Evolutionary conservation across 345 rosid species (phyloP), one percentile per base, ranked within the genome.

Genomic region (Euphorbia pulcherrima): DNA sequence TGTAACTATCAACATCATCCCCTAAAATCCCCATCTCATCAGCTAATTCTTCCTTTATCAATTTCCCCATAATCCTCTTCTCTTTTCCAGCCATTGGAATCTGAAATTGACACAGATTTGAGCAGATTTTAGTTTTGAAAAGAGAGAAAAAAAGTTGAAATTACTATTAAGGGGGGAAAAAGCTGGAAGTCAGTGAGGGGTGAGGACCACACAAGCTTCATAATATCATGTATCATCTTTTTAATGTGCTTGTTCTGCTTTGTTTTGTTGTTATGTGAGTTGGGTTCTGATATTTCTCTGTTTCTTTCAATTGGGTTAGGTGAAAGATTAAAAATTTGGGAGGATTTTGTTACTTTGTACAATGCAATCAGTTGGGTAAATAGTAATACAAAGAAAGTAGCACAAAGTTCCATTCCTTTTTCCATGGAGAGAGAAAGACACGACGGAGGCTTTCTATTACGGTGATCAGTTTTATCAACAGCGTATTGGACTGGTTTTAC

Each of bases 121-220:
- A 17, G 13, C 21, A n/a, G 29, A 18, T 4, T 14, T 35, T 62
- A 47, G 37, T 21, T 53, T 0, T 33, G n/a, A 37, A 54, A 50
- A 29, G 44, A 3, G 7, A 10, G 2, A 69, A 8, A 24, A 69
- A 8, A 24, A 33, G 62, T 27, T 9, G 18, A 64, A 44, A 21
- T 11, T 1, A 57, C 26, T 27, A 17, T 33, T 5, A 24, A 37
- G 46, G 27, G 20, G 40, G 28, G 27, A 35, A 12, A 60, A 11
- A 30, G 26, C 17, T 56, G 26, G 35, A 61, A 62, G 37, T 5
- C 33, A 60, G 68, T n/a, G 35, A 75, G 82, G 41, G 54, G 68
- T n/a, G 35, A 75, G 82, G 81, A 76, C 86, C 84, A 81, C 81
- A 76, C 75, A 74, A 61, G 60, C 68, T 74, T 66, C 72, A 72